Percentiles rank a stretch among this genome's conserved stretches.
These are phyloP conservation scores for Chlorella sp. DNA, from an alignment of 139 green algal species.

Conservation along the genomic window DNA sequence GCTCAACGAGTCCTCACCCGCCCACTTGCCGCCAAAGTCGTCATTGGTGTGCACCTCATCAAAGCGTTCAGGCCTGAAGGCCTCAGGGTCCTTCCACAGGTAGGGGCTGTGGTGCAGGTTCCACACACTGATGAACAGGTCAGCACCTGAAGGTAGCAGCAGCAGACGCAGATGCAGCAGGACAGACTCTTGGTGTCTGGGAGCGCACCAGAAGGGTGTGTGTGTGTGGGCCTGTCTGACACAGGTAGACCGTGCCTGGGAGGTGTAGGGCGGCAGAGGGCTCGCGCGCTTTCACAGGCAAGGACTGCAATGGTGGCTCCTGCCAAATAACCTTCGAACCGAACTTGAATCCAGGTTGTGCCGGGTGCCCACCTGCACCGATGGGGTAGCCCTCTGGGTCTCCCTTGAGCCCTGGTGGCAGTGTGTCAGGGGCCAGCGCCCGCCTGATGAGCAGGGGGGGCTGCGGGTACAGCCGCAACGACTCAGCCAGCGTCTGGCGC, in stretches of 20 bases:
- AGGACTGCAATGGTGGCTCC: no score
- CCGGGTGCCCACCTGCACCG: no score
- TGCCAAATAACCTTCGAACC: no score
- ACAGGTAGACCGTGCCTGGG: neutral
- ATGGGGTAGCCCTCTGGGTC: conserved; percentile 27
- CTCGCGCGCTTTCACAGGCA: no score
- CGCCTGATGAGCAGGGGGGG: conserved; percentile 95
- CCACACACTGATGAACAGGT: conserved; percentile 98
- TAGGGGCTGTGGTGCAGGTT: conserved; percentile 95
- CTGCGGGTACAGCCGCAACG: conserved; percentile 46
- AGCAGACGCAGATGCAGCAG: neutral
- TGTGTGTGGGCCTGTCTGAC: no score
- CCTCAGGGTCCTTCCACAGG: conserved; percentile 91
- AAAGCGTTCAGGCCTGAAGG: conserved; percentile 90
- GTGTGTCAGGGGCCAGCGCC: conserved; percentile 69
- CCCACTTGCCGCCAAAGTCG: conserved; percentile 44
- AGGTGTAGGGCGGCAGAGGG: no score
- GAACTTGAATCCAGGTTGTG: no score
- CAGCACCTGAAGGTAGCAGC: conserved; percentile 51
- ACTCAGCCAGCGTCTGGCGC: conserved; percentile 56
- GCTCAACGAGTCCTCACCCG: no score
- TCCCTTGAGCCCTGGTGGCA: conserved; percentile 59
- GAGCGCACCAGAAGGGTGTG: no score
- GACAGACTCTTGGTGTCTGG: neutral
- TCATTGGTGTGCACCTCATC: conserved; percentile 46